Conservation (phyloP, 345 rosid genomes). For the Eucalyptus regnans region DNA sequence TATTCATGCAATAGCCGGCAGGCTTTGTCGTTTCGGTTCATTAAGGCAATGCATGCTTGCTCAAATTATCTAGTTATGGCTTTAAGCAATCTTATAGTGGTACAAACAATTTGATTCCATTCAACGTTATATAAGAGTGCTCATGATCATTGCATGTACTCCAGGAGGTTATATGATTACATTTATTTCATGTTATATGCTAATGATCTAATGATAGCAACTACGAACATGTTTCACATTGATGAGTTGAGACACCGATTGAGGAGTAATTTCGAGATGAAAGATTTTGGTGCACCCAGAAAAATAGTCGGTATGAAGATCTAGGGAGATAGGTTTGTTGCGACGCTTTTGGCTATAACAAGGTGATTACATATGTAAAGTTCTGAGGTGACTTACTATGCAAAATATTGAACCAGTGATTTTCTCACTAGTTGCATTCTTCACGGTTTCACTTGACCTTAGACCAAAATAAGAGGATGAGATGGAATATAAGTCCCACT, state of each 20-base stretch:
- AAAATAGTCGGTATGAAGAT: no score
- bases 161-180: no score
- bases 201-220: accelerated
- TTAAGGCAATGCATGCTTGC: no score
- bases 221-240: no score
- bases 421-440: background rate
- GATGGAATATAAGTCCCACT: background rate
- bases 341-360: accelerated
- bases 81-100: background rate
- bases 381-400: accelerated
- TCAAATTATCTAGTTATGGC: no score
- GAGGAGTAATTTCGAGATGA: no score
- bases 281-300: no score
- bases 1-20: background rate
- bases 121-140: background rate
- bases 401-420: accelerated
- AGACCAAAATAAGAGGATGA: background rate
- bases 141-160: no score
- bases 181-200: no score
- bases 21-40: background rate
- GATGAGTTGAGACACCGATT: no score
- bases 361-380: no score
- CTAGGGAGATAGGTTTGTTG: accelerated
- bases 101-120: background rate
- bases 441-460: background rate